Evolutionary conservation across 2,329 filamentous ascomycete species (phyloP), one percentile per base, ranked within the genome.

Genomic region (Penicillium sp.): DNA sequence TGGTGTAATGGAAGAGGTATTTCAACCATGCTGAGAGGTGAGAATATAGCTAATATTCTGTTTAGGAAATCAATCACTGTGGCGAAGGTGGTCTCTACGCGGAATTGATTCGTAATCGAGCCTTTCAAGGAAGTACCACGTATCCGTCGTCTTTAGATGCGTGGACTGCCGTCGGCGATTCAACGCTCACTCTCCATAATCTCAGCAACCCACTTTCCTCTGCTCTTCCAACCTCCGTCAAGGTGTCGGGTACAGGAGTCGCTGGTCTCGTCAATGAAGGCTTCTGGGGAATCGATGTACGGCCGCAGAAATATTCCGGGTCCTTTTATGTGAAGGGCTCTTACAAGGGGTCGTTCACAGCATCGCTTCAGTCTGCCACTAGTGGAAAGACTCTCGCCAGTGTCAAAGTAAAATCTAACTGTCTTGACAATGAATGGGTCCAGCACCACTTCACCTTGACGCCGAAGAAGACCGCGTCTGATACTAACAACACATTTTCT

Each of bases 211-310:
- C 74, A 1, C 61, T 77, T 0, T 76, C 74, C 0, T 64, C 70
- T 44, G 71, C 72, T 22, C 55, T 77, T 13, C 71, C 70, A 1
- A 69, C 67, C 0, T 73, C 69, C 0, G 57, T 76, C 55, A 65
- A 69, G 27, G 64, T 76, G 2, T 62, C 69, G 28, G 67, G 68
- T 52, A 54, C 62, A 24, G 72, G 73, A 3, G 65, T 65, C 32
- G 64, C 73, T 27, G 76, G 76, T 1, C 70, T 78, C 46, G 59
- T 69, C 40, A 79, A 78, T 47, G 65, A 71, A 22, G 76, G 73
- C 0, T 76, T 72, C 61, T 77, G 74, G 73, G 76, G 76, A 3
- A 76, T 79, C 38, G 71, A 75, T 44, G 73, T 78, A 14, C 67
- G 61, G 6, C 62, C 65, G 18, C 72, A 76, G 49, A 69, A 68